Evolutionary conservation across 768 basidiomycete species (phyloP).

Genomic region (Tylopilus vinaceipallidus): DNA sequence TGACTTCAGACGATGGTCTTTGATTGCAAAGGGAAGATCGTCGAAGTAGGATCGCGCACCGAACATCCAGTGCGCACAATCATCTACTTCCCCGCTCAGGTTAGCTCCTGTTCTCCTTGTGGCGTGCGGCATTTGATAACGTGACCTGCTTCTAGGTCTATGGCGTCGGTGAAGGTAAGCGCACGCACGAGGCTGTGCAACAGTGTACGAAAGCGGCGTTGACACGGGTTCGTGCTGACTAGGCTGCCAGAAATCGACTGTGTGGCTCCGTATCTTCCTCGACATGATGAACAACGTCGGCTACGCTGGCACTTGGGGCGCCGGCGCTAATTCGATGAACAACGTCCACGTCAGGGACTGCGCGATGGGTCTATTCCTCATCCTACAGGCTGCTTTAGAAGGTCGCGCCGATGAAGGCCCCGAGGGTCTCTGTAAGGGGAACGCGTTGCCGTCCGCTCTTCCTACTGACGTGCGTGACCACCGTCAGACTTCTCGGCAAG

Average conservation of each 20-base stretch:
- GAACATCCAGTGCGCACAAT: conserved; percentile 44
- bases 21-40: conserved; percentile 26
- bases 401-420: conserved; percentile 41
- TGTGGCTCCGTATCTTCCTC: conserved; percentile 38
- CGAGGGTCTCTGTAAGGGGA: conserved; percentile 39
- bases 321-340: conserved; percentile 37
- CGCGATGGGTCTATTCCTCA: conserved; percentile 31
- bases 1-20: not conserved
- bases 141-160: conserved; percentile 33
- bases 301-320: conserved; percentile 43
- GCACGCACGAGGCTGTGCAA: not conserved
- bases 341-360: conserved; percentile 43
- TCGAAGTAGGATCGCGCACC: conserved; percentile 39
- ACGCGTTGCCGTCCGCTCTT: no score
- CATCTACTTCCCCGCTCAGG: conserved; percentile 39
- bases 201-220: not conserved
- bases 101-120: conserved; percentile 4
- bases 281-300: conserved; percentile 32
- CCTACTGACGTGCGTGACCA: conserved; percentile 1
- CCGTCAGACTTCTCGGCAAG: conserved; percentile 36
- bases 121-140: not conserved
- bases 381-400: conserved; percentile 40
- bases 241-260: conserved; percentile 34
- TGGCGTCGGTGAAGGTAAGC: conserved; percentile 40
- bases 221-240: no score